Conservation (phyloP, 2,329 filamentous ascomycete genomes). For the Lachnellula subtilissima region DNA sequence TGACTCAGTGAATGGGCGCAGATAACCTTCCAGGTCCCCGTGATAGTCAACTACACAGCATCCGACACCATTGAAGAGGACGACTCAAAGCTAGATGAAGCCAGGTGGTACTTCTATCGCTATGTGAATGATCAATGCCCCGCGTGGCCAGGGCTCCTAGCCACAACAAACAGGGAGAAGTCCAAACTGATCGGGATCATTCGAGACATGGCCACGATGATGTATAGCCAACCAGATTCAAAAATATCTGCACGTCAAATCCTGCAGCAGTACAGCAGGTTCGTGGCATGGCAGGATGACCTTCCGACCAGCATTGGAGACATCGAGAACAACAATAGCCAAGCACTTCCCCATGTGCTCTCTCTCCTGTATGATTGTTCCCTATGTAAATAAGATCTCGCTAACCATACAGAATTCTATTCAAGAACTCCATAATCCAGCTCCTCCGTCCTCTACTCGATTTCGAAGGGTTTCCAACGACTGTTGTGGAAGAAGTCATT, state of each 20-base stretch:
- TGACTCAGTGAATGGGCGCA: slow-evolving; percentile 31
- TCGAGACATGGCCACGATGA: slow-evolving; percentile 20
- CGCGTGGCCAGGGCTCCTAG: slow-evolving; percentile 21
- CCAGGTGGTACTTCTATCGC: slow-evolving; percentile 26
- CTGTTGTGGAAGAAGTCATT: slow-evolving; percentile 23
- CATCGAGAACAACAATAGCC: slow-evolving; percentile 16
- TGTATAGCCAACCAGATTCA: slow-evolving; percentile 20
- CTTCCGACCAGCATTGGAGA: slow-evolving; percentile 25
- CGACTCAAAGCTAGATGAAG: slow-evolving; percentile 17
- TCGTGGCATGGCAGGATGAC: slow-evolving; percentile 25
- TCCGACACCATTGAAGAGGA: slow-evolving; percentile 13
- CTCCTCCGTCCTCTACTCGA: slow-evolving; percentile 31
- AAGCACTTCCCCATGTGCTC: slow-evolving; percentile 30
- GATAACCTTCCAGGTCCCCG: slow-evolving; percentile 28
- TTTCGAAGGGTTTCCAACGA: slow-evolving; percentile 22
- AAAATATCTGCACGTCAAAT: slow-evolving; percentile 20
- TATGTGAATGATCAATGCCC: slow-evolving; percentile 16
- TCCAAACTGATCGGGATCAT: slow-evolving; percentile 28
- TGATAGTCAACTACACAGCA: slow-evolving; percentile 2
- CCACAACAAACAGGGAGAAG: slow-evolving; percentile 30
- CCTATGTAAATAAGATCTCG: background rate
- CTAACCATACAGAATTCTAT: slow-evolving; percentile 30
- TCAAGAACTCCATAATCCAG: slow-evolving; percentile 26
- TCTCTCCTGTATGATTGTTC: slow-evolving; percentile 29
- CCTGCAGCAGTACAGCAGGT: slow-evolving; percentile 26